These are phyloP conservation scores for Ophiocordyceps camponoti-rufipedis DNA, from an alignment of 2,329 filamentous ascomycete species.

Conservation along the genomic window DNA sequence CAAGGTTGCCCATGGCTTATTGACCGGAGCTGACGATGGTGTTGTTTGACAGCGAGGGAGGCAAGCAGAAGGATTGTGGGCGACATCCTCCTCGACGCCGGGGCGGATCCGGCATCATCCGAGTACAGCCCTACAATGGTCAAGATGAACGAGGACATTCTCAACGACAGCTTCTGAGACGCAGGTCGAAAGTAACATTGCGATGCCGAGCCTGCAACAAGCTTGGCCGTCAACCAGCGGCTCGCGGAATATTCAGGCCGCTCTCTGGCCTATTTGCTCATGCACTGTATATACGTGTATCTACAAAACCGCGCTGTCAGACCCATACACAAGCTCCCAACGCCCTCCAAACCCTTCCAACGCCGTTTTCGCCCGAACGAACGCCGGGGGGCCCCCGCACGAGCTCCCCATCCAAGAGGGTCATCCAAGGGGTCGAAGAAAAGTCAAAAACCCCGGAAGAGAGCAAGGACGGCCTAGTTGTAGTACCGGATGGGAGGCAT, in stretches of 20 bases:
- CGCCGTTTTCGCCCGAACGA: background rate
- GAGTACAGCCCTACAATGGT: conserved; percentile 49
- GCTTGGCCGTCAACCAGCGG: background rate
- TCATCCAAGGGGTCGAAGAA: background rate
- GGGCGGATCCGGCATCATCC: conserved; percentile 35
- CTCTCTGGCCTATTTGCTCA: background rate
- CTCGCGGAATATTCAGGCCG: background rate
- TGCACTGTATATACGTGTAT: no score
- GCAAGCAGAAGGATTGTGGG: conserved; percentile 69
- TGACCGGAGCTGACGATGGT: conserved; percentile 1
- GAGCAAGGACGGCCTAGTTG: background rate
- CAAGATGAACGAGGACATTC: conserved; percentile 42
- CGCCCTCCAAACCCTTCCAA: background rate
- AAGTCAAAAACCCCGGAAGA: background rate
- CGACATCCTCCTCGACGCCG: conserved; percentile 60
- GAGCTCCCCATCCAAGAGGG: background rate
- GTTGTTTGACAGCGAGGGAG: conserved; percentile 40
- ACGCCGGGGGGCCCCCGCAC: background rate
- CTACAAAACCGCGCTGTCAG: background rate
- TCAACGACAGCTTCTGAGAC: conserved; percentile 41
- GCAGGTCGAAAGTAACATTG: background rate
- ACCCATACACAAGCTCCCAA: background rate
- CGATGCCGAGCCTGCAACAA: background rate
- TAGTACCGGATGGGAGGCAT: conserved; percentile 1
- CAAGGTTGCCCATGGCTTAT: background rate